Conservation (phyloP, 2,329 filamentous ascomycete genomes). For the Coleophoma eucalyptorum region DNA sequence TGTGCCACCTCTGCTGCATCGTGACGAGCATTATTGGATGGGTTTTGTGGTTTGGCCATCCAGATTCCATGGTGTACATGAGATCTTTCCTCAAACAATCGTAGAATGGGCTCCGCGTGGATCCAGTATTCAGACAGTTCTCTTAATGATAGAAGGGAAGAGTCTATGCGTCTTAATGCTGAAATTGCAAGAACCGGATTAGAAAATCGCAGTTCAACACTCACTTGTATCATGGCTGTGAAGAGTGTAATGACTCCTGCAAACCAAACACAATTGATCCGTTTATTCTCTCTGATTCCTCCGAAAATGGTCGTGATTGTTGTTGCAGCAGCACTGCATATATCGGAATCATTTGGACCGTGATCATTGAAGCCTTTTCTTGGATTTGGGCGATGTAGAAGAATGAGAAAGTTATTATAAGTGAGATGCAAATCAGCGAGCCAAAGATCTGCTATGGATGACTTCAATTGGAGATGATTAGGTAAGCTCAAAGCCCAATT, state of each 20-base stretch:
- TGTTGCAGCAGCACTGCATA: constrained; percentile 38
- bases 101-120: constrained; percentile 36
- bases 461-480: constrained; percentile 18
- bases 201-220: constrained; percentile 39
- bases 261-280: constrained; percentile 38
- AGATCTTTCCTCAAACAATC: constrained; percentile 31
- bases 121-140: constrained; percentile 37
- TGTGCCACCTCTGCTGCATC: too few relatives aligned
- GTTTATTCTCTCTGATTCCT: constrained; percentile 34
- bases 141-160: constrained; percentile 34
- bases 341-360: constrained; percentile 39
- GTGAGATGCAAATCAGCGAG: constrained; percentile 21
- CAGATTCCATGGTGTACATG: constrained; percentile 3
- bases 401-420: constrained; percentile 40
- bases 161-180: constrained; percentile 38
- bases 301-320: constrained; percentile 41
- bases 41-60: too few relatives aligned
- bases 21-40: too few relatives aligned
- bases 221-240: constrained; percentile 41
- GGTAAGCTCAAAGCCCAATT: constrained; percentile 1
- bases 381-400: constrained; percentile 39
- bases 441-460: constrained; percentile 37
- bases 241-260: constrained; percentile 38
- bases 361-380: constrained; percentile 38
- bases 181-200: constrained; percentile 40